A percentile compares a stretch with the other conserved stretches of the same genome.
These are phyloP conservation scores for Oryza meridionalis DNA, from an alignment of 176 grass and related monocot species.

Conservation along the genomic window DNA sequence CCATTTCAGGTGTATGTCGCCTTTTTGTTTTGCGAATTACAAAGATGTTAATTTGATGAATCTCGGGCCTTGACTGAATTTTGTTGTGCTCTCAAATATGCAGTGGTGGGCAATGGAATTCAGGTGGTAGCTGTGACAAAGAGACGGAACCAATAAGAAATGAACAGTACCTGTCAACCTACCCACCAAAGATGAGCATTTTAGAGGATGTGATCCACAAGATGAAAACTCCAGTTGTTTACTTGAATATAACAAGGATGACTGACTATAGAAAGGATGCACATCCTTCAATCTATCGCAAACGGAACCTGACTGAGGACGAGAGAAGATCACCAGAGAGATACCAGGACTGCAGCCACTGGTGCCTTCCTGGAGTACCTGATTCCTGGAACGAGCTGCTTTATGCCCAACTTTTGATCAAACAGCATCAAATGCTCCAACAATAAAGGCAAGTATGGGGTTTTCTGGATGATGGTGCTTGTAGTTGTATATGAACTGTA, in stretches of 20 bases:
- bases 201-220: slow-evolving; percentile 70
- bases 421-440: slow-evolving; percentile 60
- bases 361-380: slow-evolving; percentile 86
- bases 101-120: slow-evolving; percentile 98
- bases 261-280: slow-evolving; percentile 95
- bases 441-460: slow-evolving; percentile 46
- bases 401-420: slow-evolving; percentile 69
- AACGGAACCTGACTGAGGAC: slow-evolving; percentile 56
- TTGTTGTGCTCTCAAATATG: slow-evolving; percentile 38
- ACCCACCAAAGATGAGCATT: slow-evolving; percentile 71
- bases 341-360: slow-evolving; percentile 88
- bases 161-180: slow-evolving; percentile 70
- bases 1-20: slow-evolving; percentile 68
- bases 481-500: slow-evolving; percentile 52
- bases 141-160: slow-evolving; percentile 80
- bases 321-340: slow-evolving; percentile 64
- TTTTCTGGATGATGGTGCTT: slow-evolving; percentile 38
- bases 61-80: background rate
- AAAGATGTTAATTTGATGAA: background rate
- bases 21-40: background rate
- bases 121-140: slow-evolving; percentile 80
- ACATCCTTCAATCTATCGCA: slow-evolving; percentile 80
- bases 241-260: slow-evolving; percentile 93
- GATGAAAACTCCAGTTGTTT: slow-evolving; percentile 82
- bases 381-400: slow-evolving; percentile 88